These are phyloP conservation scores for Aureobasidium sp. DNA, from an alignment of 2,329 filamentous ascomycete genomes.

Conservation along the genomic window DNA sequence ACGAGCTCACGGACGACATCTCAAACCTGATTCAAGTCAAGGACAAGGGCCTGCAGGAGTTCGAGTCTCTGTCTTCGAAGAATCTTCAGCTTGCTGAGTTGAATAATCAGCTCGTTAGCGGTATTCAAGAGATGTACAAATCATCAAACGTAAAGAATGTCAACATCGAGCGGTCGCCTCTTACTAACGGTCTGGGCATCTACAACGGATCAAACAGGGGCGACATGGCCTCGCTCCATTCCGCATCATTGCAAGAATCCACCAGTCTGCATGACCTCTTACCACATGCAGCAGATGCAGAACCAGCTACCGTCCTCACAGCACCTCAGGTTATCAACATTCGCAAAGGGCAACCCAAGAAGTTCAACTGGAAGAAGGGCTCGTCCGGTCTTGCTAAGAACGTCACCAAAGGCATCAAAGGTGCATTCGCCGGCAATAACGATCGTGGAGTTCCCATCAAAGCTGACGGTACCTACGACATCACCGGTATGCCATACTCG, in stretches of 20 bases:
- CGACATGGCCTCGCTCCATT: constrained; percentile 9
- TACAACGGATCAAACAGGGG: constrained; percentile 47
- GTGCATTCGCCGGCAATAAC: constrained; percentile 59
- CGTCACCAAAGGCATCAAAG: constrained; percentile 87
- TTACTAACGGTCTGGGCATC: constrained; percentile 55
- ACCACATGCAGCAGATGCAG: constrained; percentile 53
- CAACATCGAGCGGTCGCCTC: constrained; percentile 25
- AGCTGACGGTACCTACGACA: constrained; percentile 23
- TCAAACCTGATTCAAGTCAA: constrained; percentile 74
- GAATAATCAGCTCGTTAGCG: constrained; percentile 91
- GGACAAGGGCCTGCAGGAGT: constrained; percentile 88
- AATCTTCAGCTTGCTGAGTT: constrained; percentile 90
- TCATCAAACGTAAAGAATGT: constrained; percentile 43
- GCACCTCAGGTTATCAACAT: constrained; percentile 94
- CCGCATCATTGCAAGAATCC: constrained; percentile 10
- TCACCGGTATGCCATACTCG: constrained; percentile 25
- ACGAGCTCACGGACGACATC: constrained; percentile 77
- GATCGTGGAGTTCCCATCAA: constrained; percentile 17
- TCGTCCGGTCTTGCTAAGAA: constrained; percentile 90
- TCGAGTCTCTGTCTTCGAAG: constrained; percentile 88
- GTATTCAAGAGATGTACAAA: constrained; percentile 90
- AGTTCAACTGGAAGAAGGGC: constrained; percentile 98
- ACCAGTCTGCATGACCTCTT: constrained; percentile 12
- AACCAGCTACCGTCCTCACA: constrained; percentile 50
- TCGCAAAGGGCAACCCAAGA: constrained; percentile 85